A percentile compares a stretch with the other conserved stretches of the same genome.
Evolutionary conservation across 805 yeast species (phyloP).

Genomic region (Ogataea dorogensis): DNA sequence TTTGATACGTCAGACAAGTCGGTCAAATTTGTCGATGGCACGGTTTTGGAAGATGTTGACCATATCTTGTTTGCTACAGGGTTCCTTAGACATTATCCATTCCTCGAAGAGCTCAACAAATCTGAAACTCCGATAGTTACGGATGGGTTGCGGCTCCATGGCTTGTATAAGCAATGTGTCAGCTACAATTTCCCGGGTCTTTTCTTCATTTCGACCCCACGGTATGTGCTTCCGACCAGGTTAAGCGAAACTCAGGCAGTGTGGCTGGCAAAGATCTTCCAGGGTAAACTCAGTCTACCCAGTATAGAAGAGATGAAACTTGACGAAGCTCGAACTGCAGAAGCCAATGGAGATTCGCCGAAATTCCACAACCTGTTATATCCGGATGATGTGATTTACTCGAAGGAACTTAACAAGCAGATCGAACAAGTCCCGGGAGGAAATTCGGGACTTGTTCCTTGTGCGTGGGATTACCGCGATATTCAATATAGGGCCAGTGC

Average conservation of each 20-base stretch:
- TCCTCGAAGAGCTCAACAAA: constrained; percentile 37
- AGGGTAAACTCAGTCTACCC: constrained; percentile 55
- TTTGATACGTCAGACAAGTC: constrained; percentile 39
- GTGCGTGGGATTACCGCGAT: constrained; percentile 50
- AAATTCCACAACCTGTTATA: constrained; percentile 49
- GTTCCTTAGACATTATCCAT: constrained; percentile 62
- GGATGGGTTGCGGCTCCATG: constrained; percentile 47
- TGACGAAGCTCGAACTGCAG: constrained; percentile 40
- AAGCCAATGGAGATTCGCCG: constrained; percentile 44
- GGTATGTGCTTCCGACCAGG: constrained; percentile 61
- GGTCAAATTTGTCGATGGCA: constrained; percentile 51
- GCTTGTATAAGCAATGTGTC: constrained; percentile 60
- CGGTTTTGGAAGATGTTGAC: constrained; percentile 46
- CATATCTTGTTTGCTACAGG: constrained; percentile 69
- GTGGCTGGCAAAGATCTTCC: constrained; percentile 60
- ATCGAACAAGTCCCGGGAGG: constrained; percentile 24
- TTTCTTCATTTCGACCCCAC: constrained; percentile 61
- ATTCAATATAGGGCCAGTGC: constrained; percentile 42
- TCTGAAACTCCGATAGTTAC: constrained; percentile 39
- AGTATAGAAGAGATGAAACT: constrained; percentile 42
- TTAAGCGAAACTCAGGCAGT: constrained; percentile 64
- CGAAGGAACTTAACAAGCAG: constrained; percentile 40
- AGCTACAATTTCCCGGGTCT: constrained; percentile 61
- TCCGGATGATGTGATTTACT: constrained; percentile 59
- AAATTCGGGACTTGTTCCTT: constrained; percentile 49